Percentiles rank a stretch among this genome's conserved stretches.
Conservation (phyloP, 192 early-diverging fungal genomes). For the Rhizophagus clarus region DNA sequence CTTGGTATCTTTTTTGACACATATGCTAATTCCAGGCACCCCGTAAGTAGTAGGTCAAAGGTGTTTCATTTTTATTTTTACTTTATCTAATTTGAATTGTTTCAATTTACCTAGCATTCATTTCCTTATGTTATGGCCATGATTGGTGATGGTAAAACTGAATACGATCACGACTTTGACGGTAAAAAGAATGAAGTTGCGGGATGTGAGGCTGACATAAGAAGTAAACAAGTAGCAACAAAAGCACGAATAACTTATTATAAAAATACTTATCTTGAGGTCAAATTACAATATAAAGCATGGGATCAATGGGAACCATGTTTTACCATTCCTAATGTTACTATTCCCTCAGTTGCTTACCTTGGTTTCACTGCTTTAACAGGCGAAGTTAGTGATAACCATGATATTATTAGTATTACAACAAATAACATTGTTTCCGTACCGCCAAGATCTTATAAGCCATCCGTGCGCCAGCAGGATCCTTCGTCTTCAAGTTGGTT, state of each 20-base stretch:
- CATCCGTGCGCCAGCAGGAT: background rate
- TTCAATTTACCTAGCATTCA: slow-evolving; percentile 44
- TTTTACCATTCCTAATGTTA: slow-evolving; percentile 77
- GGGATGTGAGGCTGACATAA: slow-evolving; percentile 80
- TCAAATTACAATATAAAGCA: slow-evolving; percentile 46
- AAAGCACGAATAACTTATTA: slow-evolving; percentile 76
- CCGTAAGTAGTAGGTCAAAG: slow-evolving; percentile 38
- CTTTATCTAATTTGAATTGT: background rate
- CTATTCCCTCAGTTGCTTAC: slow-evolving; percentile 76
- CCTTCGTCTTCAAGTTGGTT: slow-evolving; percentile 20
- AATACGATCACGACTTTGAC: slow-evolving; percentile 85
- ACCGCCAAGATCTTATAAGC: slow-evolving; percentile 8
- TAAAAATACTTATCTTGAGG: slow-evolving; percentile 48
- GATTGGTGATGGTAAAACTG: slow-evolving; percentile 87
- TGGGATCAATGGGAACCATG: slow-evolving; percentile 80
- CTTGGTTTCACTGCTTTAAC: slow-evolving; percentile 93
- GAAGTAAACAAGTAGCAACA: slow-evolving; percentile 61
- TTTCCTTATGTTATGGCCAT: slow-evolving; percentile 94
- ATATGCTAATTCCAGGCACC: slow-evolving; percentile 77
- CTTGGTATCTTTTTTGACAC: slow-evolving; percentile 98
- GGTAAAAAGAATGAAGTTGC: slow-evolving; percentile 70
- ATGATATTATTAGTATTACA: slow-evolving; percentile 27
- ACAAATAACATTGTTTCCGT: slow-evolving; percentile 25
- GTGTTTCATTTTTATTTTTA: background rate
- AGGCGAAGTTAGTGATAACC: slow-evolving; percentile 75